Evolutionary conservation across 768 basidiomycete genomes (phyloP).

Genomic region (Pleurotus eryngii): DNA sequence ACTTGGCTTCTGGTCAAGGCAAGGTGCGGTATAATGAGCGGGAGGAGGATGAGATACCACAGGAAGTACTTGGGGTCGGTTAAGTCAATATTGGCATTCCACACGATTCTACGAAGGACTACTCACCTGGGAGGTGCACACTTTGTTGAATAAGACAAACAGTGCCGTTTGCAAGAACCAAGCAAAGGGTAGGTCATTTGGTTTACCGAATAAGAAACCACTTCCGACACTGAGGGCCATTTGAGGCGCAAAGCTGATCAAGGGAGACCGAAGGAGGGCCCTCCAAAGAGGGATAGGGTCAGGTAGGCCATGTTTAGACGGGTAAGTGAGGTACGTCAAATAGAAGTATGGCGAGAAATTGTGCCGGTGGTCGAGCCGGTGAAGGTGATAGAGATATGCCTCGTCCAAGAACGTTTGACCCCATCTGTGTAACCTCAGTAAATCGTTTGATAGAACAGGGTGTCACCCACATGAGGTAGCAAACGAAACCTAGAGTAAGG

Average conservation of each 20-base stretch:
- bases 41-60: constrained; percentile 91
- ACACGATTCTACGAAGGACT: not conserved
- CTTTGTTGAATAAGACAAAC: constrained; percentile 98
- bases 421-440: constrained; percentile 58
- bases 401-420: constrained; percentile 89
- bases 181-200: constrained; percentile 65
- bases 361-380: constrained; percentile 92
- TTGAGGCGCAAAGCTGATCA: constrained; percentile 84
- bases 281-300: constrained; percentile 32
- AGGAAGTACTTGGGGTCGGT: constrained; percentile 75
- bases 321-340: constrained; percentile 85
- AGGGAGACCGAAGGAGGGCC: constrained; percentile 59
- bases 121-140: constrained; percentile 91
- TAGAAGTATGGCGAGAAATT: constrained; percentile 99
- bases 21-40: constrained; percentile 72
- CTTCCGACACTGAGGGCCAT: constrained; percentile 66
- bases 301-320: constrained; percentile 27
- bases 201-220: constrained; percentile 69
- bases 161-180: constrained; percentile 90
- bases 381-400: constrained; percentile 89
- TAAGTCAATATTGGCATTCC: not conserved
- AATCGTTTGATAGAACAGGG: not conserved
- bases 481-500: constrained; percentile 49
- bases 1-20: constrained; percentile 43
- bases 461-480: constrained; percentile 73